Base-by-base conservation (phyloP, 345 rosid genomes). In the Hibiscus mutabilis region DNA sequence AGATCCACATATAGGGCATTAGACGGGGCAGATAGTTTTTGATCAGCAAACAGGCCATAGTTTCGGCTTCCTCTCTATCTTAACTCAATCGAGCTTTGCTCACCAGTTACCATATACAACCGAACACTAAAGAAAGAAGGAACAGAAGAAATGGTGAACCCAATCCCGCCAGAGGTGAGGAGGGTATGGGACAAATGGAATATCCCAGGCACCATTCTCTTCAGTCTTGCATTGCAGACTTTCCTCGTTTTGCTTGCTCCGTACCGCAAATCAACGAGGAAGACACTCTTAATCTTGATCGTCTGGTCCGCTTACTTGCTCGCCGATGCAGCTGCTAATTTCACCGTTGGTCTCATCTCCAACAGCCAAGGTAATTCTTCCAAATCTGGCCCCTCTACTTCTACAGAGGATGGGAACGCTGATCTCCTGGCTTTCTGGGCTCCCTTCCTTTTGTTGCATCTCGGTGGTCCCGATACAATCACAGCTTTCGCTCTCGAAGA, bases 401-500 rank as follows among this genome's bases (percentile, higher is more conserved):
- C n/a, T 13, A 4, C 18, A 1, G 59, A 24, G 9, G 33, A 60
- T 3, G 71, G 75, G 0, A 77, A 80, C 68, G 21, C n/a, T 5
- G 75, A 80, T 16, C 82, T 91, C 25, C 24, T 87, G 71, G 88
- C 87, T 13, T 81, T 91, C 52, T 91, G 97, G 97, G 85, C 96
- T 13, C 86, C 92, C 0, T 90, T 90, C 77, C 78, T 89, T 59
- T 73, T 88, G 29, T 16, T 90, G 19, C 96, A 88, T 60, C 86
- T 86, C 5, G 93, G 91, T 12, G 93, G 93, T 0, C 91, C 89
- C 0, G 91, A 90, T 80, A 78, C 91, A 2, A 86, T 90, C 55
- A 88, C 96, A 6, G 86, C 90, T 0, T 82, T 84, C 1, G 79
- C 93, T 1, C 85, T 90, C 0, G 96, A 90, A 40, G 96, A 90